These are phyloP conservation scores for Thielaviopsis euricoi DNA, from an alignment of 2,329 filamentous ascomycete genomes.

Conservation along the genomic window DNA sequence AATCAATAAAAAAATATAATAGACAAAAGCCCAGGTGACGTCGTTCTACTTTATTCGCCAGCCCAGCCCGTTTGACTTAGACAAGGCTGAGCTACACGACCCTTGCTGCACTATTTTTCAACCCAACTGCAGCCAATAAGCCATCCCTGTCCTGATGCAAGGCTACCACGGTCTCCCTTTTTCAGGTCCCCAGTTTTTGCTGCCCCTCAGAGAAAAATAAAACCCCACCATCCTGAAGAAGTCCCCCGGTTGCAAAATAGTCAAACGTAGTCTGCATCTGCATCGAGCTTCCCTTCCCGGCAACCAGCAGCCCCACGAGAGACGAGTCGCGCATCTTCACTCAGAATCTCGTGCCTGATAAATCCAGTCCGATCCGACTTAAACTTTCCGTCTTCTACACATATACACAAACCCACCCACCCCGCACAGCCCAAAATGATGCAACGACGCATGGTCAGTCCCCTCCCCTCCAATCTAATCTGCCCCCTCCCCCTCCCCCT, in stretches of 20 bases:
- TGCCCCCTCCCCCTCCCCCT: no score
- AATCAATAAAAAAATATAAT: neutral
- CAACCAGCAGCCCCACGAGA: neutral
- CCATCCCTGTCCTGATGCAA: neutral
- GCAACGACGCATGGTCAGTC: conserved; percentile 44
- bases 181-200: neutral
- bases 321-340: no score
- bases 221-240: no score
- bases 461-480: no score
- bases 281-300: no score
- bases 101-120: neutral
- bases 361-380: no score
- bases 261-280: neutral
- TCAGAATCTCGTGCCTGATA: no score
- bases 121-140: neutral
- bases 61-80: neutral
- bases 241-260: neutral
- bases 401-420: conserved; percentile 10
- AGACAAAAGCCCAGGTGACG: neutral
- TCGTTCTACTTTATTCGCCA: neutral
- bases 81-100: neutral
- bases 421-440: conserved; percentile 32
- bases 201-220: no score
- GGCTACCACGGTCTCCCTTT: neutral
- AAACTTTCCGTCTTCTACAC: no score